Evolutionary conservation across 2,329 filamentous ascomycete genomes (phyloP).

Genomic region (Lasiodiplodia sp.): DNA sequence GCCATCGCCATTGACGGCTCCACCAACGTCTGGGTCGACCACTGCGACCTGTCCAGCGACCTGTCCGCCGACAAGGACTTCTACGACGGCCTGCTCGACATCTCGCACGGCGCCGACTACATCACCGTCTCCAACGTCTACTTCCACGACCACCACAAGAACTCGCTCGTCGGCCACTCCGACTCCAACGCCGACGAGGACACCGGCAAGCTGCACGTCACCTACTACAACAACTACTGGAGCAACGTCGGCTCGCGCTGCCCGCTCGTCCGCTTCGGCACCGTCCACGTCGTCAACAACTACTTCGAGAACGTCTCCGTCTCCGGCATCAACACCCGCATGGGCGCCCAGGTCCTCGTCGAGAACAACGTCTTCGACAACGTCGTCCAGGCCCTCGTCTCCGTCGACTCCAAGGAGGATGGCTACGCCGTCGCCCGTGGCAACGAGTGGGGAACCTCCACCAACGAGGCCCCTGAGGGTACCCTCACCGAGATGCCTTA

Average conservation of each 20-base stretch:
- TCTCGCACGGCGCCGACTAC: conserved; percentile 68
- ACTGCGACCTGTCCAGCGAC: conserved; percentile 69
- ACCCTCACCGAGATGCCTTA: conserved; percentile 63
- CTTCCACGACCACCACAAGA: conserved; percentile 68
- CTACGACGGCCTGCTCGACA: conserved; percentile 71
- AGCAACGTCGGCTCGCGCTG: conserved; percentile 68
- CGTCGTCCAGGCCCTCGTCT: conserved; percentile 64
- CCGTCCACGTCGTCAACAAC: conserved; percentile 66
- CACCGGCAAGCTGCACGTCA: conserved; percentile 67
- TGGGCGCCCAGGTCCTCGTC: conserved; percentile 54
- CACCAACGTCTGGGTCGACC: conserved; percentile 68
- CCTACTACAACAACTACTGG: conserved; percentile 73
- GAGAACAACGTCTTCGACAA: conserved; percentile 63
- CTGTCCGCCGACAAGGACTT: conserved; percentile 67
- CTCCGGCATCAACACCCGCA: conserved; percentile 53
- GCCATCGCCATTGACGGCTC: conserved; percentile 65
- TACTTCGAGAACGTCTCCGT: conserved; percentile 49
- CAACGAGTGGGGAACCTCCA: conserved; percentile 52
- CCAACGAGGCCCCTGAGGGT: conserved; percentile 59
- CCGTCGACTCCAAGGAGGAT: conserved; percentile 65
- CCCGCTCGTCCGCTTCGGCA: conserved; percentile 71
- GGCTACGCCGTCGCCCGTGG: conserved; percentile 56
- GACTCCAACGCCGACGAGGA: conserved; percentile 65
- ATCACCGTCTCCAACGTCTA: conserved; percentile 63
- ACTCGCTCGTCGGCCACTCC: conserved; percentile 66